Evolutionary conservation across 352 stramenopile genomes (phyloP).

Genomic region (Blastocystis sp.): DNA sequence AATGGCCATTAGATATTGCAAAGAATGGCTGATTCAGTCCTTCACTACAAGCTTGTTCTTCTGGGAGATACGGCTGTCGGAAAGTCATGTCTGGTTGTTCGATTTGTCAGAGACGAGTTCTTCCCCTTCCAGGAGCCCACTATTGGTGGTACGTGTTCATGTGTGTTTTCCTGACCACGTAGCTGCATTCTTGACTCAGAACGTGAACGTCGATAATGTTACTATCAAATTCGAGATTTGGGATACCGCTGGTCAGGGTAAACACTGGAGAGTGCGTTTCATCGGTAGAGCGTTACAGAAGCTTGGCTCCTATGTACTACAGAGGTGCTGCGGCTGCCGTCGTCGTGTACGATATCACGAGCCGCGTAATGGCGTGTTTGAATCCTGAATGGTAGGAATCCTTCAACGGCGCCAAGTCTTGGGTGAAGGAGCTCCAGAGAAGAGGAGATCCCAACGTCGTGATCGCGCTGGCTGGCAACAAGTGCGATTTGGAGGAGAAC

Average conservation of each 20-base stretch:
- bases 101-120: constrained; percentile 98
- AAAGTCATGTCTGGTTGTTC: constrained; percentile 98
- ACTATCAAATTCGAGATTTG: constrained; percentile 99
- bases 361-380: constrained; percentile 81
- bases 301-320: constrained; percentile 97
- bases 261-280: constrained; percentile 42
- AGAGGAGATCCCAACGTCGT: constrained; percentile 95
- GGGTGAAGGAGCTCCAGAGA: constrained; percentile 99
- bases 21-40: constrained; percentile 70
- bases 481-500: constrained; percentile 94
- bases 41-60: constrained; percentile 98
- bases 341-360: constrained; percentile 95
- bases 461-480: constrained; percentile 93
- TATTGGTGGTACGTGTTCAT: constrained; percentile 80
- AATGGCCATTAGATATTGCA: not conserved
- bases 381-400: constrained; percentile 82
- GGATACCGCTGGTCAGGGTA: constrained; percentile 94
- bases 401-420: constrained; percentile 96
- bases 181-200: constrained; percentile 97
- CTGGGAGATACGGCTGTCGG: constrained; percentile 98
- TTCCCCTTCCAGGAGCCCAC: constrained; percentile 98
- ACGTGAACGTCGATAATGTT: constrained; percentile 93
- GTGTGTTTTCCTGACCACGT: constrained; percentile 8
- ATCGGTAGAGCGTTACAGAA: constrained; percentile 89
- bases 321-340: constrained; percentile 90